A percentile compares a stretch with the other conserved stretches of the same genome.
Evolutionary conservation across 179 eudicot species (phyloP).

Genomic region (Corrigiola litoralis): DNA sequence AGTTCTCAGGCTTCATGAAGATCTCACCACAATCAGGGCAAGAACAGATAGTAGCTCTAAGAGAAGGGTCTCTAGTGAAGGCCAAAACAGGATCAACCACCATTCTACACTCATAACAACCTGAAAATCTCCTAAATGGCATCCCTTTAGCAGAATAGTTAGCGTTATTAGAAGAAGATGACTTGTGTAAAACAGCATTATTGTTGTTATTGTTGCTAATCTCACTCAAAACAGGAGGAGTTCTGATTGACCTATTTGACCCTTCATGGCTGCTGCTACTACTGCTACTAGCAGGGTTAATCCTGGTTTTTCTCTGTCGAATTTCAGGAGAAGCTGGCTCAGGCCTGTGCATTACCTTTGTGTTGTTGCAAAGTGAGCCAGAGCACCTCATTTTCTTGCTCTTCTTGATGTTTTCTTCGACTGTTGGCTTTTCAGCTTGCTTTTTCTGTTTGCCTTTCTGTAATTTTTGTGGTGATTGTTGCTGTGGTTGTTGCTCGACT

Average conservation of each 20-base stretch:
- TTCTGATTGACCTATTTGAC: conserved; percentile 43
- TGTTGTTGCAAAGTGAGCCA: conserved; percentile 82
- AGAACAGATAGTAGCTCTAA: conserved; percentile 63
- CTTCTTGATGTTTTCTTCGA: conserved; percentile 40
- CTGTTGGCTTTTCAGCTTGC: conserved; percentile 8
- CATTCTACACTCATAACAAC: conserved; percentile 92
- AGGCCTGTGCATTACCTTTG: conserved; percentile 81
- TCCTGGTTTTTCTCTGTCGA: conserved; percentile 30
- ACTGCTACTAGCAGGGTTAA: conserved; percentile 15
- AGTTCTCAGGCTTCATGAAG: conserved; percentile 71
- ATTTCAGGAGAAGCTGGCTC: conserved; percentile 39
- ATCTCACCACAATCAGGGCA: conserved; percentile 84
- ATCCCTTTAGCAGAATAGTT: conserved; percentile 44
- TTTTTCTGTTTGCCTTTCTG: conserved; percentile 26
- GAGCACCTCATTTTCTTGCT: conserved; percentile 78
- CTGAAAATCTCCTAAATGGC: conserved; percentile 76
- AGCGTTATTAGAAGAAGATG: conserved; percentile 8
- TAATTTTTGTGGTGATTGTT: conserved; percentile 13
- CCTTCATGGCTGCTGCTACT: conserved; percentile 27
- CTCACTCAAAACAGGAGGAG: conserved; percentile 29
- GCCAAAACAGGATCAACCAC: conserved; percentile 82
- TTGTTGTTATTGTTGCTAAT: conserved; percentile 9
- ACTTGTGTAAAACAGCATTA: conserved; percentile 17
- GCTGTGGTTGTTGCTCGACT: conserved; percentile 29
- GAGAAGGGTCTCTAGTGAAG: conserved; percentile 69